phyloP scores from a whole-genome alignment of 108 stramenopile genomes.

The Nannochloropsis salina region DNA sequence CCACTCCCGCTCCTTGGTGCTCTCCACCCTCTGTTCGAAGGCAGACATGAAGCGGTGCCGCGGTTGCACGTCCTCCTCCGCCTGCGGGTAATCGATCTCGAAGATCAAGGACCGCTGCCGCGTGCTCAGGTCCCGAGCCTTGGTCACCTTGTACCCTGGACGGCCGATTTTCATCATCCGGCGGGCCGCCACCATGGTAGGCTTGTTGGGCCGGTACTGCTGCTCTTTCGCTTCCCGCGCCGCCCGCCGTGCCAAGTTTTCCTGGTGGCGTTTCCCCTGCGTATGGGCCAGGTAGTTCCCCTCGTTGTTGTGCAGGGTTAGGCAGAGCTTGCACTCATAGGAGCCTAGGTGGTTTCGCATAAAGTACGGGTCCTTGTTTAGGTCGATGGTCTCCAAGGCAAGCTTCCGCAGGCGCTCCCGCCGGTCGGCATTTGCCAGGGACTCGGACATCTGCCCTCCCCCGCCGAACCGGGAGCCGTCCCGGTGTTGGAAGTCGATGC shows the following conservation, averaged over 20 bases:
- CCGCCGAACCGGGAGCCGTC: conserved; percentile 94
- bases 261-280: conserved; percentile 98
- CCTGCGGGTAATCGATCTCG: conserved; percentile 91
- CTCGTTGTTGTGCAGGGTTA: conserved; percentile 96
- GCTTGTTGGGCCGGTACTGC: conserved; percentile 31
- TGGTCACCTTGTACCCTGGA: conserved; percentile 97
- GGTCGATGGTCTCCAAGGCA: conserved; percentile 94
- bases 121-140: conserved; percentile 72
- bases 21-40: conserved; percentile 93
- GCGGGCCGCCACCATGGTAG: conserved; percentile 47
- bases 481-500: conserved; percentile 91
- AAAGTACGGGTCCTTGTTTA: conserved; percentile 98
- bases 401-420: conserved; percentile 89
- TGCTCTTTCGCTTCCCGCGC: conserved; percentile 54
- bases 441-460: conserved; percentile 81
- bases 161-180: conserved; percentile 82
- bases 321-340: conserved; percentile 97
- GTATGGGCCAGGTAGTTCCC: conserved; percentile 98
- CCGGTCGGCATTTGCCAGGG: conserved; percentile 87
- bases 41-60: conserved; percentile 98
- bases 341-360: conserved; percentile 97
- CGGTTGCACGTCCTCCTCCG: conserved; percentile 80
- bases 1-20: conserved; percentile 69
- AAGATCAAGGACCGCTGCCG: conserved; percentile 86
- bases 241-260: conserved; percentile 74